Evolutionary conservation across 129 eudicot genomes (phyloP).

Genomic region (Lactuca sativa): DNA sequence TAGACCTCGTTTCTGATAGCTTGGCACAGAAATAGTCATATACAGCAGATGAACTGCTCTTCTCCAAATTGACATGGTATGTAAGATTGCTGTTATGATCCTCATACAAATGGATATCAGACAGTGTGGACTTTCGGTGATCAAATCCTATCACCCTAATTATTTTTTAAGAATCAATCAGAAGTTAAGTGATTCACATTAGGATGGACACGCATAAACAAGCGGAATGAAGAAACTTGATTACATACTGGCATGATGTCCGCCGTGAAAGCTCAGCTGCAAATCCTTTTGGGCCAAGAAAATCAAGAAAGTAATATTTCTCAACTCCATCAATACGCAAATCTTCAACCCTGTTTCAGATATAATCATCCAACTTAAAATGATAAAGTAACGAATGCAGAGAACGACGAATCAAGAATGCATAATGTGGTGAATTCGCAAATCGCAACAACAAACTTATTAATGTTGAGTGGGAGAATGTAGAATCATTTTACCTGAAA

Average conservation of each 20-base stretch:
- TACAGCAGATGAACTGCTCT: slow-evolving; percentile 72
- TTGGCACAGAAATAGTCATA: slow-evolving; percentile 70
- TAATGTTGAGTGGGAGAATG: neutral
- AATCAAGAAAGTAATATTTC: slow-evolving; percentile 77
- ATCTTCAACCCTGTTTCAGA: slow-evolving; percentile 63
- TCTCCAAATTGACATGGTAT: slow-evolving; percentile 57
- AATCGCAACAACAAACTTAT: neutral
- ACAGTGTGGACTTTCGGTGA: slow-evolving; percentile 55
- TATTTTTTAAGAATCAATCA: slow-evolving; percentile 6
- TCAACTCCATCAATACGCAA: slow-evolving; percentile 70
- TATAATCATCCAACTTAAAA: neutral
- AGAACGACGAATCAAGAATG: neutral
- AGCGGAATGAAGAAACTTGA: slow-evolving; percentile 13
- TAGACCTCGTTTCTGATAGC: slow-evolving; percentile 33
- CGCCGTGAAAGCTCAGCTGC: slow-evolving; percentile 59
- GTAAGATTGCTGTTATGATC: slow-evolving; percentile 42
- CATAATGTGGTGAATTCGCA: neutral
- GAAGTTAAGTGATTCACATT: slow-evolving; percentile 2
- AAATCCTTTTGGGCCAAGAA: slow-evolving; percentile 75
- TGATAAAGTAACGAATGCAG: neutral
- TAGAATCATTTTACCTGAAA: slow-evolving; percentile 44
- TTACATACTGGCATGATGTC: slow-evolving; percentile 64
- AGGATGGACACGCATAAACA: neutral
- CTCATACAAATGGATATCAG: slow-evolving; percentile 37
- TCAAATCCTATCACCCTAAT: slow-evolving; percentile 79